Evolutionary conservation across 1,284 basidiomycete species (phyloP).

Genomic region (Inonotus obliquus): DNA sequence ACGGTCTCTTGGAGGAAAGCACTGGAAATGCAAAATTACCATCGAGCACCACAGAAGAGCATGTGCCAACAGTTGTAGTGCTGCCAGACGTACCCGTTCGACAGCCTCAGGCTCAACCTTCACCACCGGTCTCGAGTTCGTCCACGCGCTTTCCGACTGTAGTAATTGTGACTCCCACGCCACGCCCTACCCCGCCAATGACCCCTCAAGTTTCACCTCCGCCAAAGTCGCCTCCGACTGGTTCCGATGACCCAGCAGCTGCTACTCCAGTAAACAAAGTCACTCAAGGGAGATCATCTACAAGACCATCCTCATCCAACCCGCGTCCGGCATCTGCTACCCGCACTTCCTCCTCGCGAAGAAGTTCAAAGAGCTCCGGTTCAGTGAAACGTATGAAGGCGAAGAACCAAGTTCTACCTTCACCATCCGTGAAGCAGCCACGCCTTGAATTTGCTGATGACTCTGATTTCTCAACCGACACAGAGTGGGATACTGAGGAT

Average conservation of each 20-base stretch:
- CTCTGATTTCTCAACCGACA: slow-evolving; percentile 20
- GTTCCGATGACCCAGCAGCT: background rate
- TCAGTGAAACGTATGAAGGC: background rate
- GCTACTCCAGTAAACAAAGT: background rate
- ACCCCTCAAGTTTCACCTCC: slow-evolving; percentile 9
- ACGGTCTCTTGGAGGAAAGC: background rate
- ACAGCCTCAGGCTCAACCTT: background rate
- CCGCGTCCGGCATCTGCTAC: background rate
- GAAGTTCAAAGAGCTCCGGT: background rate
- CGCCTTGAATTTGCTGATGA: slow-evolving; percentile 12
- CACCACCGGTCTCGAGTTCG: slow-evolving; percentile 19
- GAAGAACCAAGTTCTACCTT: background rate
- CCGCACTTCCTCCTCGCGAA: background rate
- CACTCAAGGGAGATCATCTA: background rate
- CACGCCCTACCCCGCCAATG: slow-evolving; percentile 32
- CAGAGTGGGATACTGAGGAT: slow-evolving; percentile 28
- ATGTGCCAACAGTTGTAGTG: background rate
- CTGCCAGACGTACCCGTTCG: background rate
- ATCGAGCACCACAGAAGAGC: background rate
- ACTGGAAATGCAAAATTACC: background rate
- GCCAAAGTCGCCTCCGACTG: background rate
- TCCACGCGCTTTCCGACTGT: slow-evolving; percentile 34
- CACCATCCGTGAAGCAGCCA: slow-evolving; percentile 6
- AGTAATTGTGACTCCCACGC: slow-evolving; percentile 50
- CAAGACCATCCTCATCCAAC: background rate